Evolutionary conservation across 805 yeast species (phyloP).

Genomic region (Kazachstania psychrophila): DNA sequence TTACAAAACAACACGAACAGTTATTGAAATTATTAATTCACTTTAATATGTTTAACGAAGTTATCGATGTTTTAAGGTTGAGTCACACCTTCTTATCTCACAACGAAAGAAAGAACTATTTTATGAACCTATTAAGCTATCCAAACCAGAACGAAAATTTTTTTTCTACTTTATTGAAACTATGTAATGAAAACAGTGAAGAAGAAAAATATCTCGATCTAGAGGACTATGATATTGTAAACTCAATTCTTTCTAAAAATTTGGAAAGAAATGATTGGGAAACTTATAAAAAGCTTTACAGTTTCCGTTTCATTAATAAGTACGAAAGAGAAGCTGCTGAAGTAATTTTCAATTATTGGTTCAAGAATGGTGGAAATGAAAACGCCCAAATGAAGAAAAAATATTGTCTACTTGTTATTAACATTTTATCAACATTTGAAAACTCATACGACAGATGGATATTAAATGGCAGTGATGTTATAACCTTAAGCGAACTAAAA

Average conservation of each 20-base stretch:
- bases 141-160: constrained; percentile 13
- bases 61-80: constrained; percentile 24
- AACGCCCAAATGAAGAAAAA: constrained; percentile 10
- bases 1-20: constrained; percentile 19
- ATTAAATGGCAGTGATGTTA: constrained; percentile 19
- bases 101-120: constrained; percentile 18
- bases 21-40: constrained; percentile 21
- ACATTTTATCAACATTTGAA: constrained; percentile 22
- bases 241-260: constrained; percentile 14
- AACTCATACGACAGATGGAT: constrained; percentile 25
- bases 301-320: constrained; percentile 23
- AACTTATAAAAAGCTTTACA: constrained; percentile 18
- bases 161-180: constrained; percentile 17
- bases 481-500: constrained; percentile 24
- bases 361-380: constrained; percentile 2
- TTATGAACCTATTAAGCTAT: constrained; percentile 11
- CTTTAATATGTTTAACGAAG: constrained; percentile 22
- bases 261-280: constrained; percentile 15
- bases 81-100: constrained; percentile 18
- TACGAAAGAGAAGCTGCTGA: constrained; percentile 28
- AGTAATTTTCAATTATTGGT: constrained; percentile 17
- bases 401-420: constrained; percentile 21
- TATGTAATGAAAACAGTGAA: constrained; percentile 7
- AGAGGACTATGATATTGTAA: constrained; percentile 22
- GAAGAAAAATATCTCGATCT: constrained; percentile 8